Conservation (phyloP, 805 yeast genomes). For the Nakazawaea ishiwadae region DNA sequence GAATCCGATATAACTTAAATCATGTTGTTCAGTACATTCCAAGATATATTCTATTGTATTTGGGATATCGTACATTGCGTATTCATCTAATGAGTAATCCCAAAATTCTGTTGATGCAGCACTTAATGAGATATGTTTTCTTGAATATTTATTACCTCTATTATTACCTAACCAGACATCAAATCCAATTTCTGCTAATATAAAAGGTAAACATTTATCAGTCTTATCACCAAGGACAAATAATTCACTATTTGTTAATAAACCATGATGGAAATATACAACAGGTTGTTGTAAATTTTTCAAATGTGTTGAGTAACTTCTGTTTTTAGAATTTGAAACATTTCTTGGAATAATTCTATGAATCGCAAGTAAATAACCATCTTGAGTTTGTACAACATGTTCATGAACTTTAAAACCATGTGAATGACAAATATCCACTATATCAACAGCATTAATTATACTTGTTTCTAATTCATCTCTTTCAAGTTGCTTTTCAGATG, state of each 20-base stretch:
- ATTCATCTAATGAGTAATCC: slow-evolving; percentile 91
- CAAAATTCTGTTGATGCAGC: slow-evolving; percentile 55
- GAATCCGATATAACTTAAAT: slow-evolving; percentile 78
- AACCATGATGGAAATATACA: slow-evolving; percentile 87
- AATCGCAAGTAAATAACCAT: slow-evolving; percentile 69
- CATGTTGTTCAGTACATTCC: slow-evolving; percentile 35
- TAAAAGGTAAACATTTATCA: slow-evolving; percentile 61
- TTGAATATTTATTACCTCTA: slow-evolving; percentile 88
- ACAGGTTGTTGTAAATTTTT: slow-evolving; percentile 33
- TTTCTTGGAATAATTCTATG: slow-evolving; percentile 54
- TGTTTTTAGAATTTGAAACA: slow-evolving; percentile 16
- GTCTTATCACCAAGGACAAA: slow-evolving; percentile 38
- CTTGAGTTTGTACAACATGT: slow-evolving; percentile 72
- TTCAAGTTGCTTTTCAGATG: no score
- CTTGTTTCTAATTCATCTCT: slow-evolving; percentile 9
- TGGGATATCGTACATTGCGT: slow-evolving; percentile 89
- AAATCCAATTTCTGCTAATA: slow-evolving; percentile 73
- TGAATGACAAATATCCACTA: slow-evolving; percentile 27
- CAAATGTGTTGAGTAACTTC: slow-evolving; percentile 12
- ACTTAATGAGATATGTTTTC: slow-evolving; percentile 59
- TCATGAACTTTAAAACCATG: slow-evolving; percentile 67
- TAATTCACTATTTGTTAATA: slow-evolving; percentile 83
- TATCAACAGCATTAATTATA: slow-evolving; percentile 23
- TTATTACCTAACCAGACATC: slow-evolving; percentile 96
- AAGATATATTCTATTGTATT: slow-evolving; percentile 74